phyloP scores from a whole-genome alignment of 371 early-diverging fungal species.

The Actinomortierella ambigua region DNA sequence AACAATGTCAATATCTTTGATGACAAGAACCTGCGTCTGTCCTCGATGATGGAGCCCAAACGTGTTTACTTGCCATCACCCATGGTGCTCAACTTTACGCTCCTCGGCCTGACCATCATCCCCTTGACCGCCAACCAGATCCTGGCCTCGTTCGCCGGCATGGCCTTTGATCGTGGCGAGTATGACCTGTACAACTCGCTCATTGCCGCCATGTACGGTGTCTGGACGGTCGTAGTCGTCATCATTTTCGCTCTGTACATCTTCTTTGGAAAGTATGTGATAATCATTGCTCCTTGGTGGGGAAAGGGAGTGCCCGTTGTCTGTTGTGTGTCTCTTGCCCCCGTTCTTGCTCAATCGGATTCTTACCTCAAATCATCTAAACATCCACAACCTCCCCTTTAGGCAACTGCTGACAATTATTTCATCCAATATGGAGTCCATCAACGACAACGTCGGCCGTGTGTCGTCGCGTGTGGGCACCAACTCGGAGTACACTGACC shows the following conservation, averaged over 20 bases:
- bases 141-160: conserved; percentile 38
- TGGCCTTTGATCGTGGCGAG: conserved; percentile 31
- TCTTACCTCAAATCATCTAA: too few species aligned
- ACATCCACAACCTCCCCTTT: neutral
- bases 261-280: conserved; percentile 45
- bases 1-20: conserved; percentile 3
- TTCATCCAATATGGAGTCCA: conserved; percentile 44
- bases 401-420: conserved; percentile 45
- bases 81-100: conserved; percentile 31
- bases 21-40: conserved; percentile 24
- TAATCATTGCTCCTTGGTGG: too few species aligned
- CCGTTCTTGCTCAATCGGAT: too few species aligned
- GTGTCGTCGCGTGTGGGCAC: conserved; percentile 38
- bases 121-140: conserved; percentile 36
- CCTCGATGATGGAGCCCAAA: conserved; percentile 45
- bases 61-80: conserved; percentile 33
- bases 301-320: too few species aligned
- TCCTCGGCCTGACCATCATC: conserved; percentile 25
- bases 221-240: conserved; percentile 39
- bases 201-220: conserved; percentile 42
- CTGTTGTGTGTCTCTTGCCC: too few species aligned
- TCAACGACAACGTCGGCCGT: conserved; percentile 42
- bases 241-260: conserved; percentile 42
- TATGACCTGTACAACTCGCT: conserved; percentile 26
- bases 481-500: conserved; percentile 39